Conservation (phyloP, 257 asterid species). For the Scutellaria minor region DNA sequence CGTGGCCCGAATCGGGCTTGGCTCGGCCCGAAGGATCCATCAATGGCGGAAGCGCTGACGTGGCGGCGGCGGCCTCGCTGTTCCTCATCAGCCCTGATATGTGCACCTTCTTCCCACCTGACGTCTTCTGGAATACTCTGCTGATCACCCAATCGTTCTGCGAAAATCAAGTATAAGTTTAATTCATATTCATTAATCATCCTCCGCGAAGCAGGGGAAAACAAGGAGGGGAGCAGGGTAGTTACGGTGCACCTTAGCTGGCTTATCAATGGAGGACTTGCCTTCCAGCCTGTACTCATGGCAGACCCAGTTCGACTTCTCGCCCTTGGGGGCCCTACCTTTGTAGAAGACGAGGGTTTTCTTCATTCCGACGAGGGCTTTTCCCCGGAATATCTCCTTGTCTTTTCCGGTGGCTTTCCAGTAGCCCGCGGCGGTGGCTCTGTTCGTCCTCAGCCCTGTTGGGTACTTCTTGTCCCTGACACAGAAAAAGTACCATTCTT, state of each 20-base stretch:
- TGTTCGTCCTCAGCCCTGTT: constrained; percentile 77
- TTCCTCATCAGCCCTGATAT: constrained; percentile 62
- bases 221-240: constrained; percentile 22
- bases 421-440: constrained; percentile 82
- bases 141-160: constrained; percentile 97
- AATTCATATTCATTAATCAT: too few relatives aligned
- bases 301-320: constrained; percentile 82
- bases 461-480: constrained; percentile 80
- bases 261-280: constrained; percentile 41
- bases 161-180: constrained; percentile 7
- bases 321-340: constrained; percentile 89
- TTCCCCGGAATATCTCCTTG: constrained; percentile 67
- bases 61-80: constrained; percentile 26
- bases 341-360: constrained; percentile 80
- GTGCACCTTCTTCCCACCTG: constrained; percentile 77
- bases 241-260: constrained; percentile 48
- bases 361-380: constrained; percentile 78
- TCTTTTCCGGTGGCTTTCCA: constrained; percentile 97
- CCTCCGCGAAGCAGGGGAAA: not conserved
- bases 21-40: constrained; percentile 45
- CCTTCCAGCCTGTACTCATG: constrained; percentile 85
- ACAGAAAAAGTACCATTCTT: constrained; percentile 90
- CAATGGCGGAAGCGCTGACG: constrained; percentile 60
- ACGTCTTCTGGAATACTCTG: constrained; percentile 81
- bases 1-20: constrained; percentile 51